Evolutionary conservation across 345 rosid species (phyloP).

Genomic region (Sonneratia alba): DNA sequence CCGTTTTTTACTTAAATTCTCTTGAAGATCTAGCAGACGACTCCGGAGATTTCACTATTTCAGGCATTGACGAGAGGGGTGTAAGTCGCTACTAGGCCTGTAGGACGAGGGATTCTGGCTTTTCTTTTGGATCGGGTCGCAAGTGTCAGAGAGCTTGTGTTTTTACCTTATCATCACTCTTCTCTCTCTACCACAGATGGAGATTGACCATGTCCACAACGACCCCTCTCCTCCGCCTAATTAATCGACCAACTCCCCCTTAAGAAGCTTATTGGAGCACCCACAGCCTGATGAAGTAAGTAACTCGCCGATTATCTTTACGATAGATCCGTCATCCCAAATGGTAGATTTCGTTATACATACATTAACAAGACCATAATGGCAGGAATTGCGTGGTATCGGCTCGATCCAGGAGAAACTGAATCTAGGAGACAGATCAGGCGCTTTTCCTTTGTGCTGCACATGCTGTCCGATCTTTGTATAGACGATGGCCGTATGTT

Average conservation of each 20-base stretch:
- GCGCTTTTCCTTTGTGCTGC: not conserved
- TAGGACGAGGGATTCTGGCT: too few relatives aligned
- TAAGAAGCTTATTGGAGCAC: not conserved
- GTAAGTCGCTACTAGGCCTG: too few relatives aligned
- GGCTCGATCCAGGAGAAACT: too few relatives aligned
- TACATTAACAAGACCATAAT: not conserved
- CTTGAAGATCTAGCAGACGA: too few relatives aligned
- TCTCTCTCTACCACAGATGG: not conserved
- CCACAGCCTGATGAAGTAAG: not conserved
- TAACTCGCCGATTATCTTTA: not conserved
- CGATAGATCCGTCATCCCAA: slow-evolving; percentile 1
- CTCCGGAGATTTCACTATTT: too few relatives aligned
- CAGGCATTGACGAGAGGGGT: too few relatives aligned
- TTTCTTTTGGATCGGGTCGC: too few relatives aligned
- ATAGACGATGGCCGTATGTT: too few relatives aligned
- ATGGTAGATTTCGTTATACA: not conserved
- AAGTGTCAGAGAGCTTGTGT: not conserved
- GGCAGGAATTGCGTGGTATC: too few relatives aligned
- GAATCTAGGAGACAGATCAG: not conserved
- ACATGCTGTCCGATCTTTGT: not conserved
- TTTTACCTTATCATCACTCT: not conserved
- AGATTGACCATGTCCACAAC: not conserved
- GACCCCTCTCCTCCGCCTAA: slow-evolving; percentile 4
- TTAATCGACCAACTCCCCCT: slow-evolving; percentile 1
- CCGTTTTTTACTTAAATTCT: too few relatives aligned